Evolutionary conservation across 2,329 filamentous ascomycete species (phyloP).

Genomic region (Monosporascus ibericus): DNA sequence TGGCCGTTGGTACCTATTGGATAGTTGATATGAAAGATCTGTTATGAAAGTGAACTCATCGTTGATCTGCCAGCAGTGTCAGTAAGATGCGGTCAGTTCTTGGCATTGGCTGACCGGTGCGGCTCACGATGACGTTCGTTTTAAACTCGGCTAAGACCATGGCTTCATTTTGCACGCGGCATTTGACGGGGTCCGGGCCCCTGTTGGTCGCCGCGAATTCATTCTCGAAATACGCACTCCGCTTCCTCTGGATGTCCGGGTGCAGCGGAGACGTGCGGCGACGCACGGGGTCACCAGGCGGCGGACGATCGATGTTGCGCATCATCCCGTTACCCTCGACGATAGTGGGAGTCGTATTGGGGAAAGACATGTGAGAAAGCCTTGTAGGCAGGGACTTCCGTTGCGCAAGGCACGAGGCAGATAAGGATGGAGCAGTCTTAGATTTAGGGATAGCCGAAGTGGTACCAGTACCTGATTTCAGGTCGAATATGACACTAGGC

Average conservation of each 20-base stretch:
- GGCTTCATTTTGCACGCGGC: slow-evolving; percentile 47
- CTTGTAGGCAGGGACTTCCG: slow-evolving; percentile 21
- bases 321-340: slow-evolving; percentile 31
- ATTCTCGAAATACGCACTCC: slow-evolving; percentile 41
- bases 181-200: slow-evolving; percentile 30
- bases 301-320: slow-evolving; percentile 32
- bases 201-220: slow-evolving; percentile 31
- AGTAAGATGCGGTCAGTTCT: not conserved
- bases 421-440: slow-evolving; percentile 5
- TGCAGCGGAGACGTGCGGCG: slow-evolving; percentile 25
- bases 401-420: slow-evolving; percentile 25
- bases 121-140: slow-evolving; percentile 56
- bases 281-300: slow-evolving; percentile 31
- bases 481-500: slow-evolving; percentile 5
- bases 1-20: slow-evolving; percentile 68
- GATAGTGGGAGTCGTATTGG: slow-evolving; percentile 15
- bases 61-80: slow-evolving; percentile 47
- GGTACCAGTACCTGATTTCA: slow-evolving; percentile 4
- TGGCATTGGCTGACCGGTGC: not conserved
- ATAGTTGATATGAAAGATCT: slow-evolving; percentile 66
- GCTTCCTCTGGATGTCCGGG: slow-evolving; percentile 28
- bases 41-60: slow-evolving; percentile 72
- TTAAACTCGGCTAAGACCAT: slow-evolving; percentile 58
- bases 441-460: slow-evolving; percentile 4
- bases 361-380: slow-evolving; percentile 8